Percentiles rank a stretch among this genome's conserved stretches.
These are phyloP conservation scores for Irpex rosettiformis DNA, from an alignment of 1,284 basidiomycete genomes.

Conservation along the genomic window DNA sequence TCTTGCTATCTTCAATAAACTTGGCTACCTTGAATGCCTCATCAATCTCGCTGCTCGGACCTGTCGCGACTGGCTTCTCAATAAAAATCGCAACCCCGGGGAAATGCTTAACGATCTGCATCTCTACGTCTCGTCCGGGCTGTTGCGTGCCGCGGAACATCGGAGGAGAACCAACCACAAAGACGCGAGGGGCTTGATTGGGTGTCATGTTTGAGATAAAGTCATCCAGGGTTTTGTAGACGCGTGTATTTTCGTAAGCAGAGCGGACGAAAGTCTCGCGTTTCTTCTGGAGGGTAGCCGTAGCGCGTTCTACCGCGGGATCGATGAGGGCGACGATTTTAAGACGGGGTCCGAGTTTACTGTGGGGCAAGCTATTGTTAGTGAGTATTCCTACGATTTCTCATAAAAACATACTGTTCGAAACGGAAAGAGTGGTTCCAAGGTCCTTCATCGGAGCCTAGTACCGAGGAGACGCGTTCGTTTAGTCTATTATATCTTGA, in stretches of 20 bases:
- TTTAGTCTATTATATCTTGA: conserved; percentile 4
- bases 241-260: conserved; percentile 89
- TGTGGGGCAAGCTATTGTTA: conserved; percentile 29
- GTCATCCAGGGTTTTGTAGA: conserved; percentile 88
- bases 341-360: conserved; percentile 94
- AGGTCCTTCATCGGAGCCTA: conserved; percentile 82
- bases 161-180: conserved; percentile 91
- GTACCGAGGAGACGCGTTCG: too few relatives aligned
- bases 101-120: conserved; percentile 87
- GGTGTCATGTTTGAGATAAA: conserved; percentile 71
- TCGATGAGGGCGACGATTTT: conserved; percentile 96
- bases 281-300: conserved; percentile 83
- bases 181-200: conserved; percentile 62
- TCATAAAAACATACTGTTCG: conserved; percentile 61
- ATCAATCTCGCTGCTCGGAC: conserved; percentile 65
- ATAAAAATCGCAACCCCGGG: conserved; percentile 91
- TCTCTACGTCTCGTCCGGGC: conserved; percentile 85
- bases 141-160: conserved; percentile 85
- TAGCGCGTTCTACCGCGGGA: conserved; percentile 82
- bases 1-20: conserved; percentile 62
- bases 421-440: conserved; percentile 96
- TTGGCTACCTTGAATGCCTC: conserved; percentile 69
- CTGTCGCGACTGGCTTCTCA: conserved; percentile 93
- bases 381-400: not conserved
- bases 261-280: conserved; percentile 91